Evolutionary conservation across 306 rosid species (phyloP).

Genomic region (Rosa lucieae): DNA sequence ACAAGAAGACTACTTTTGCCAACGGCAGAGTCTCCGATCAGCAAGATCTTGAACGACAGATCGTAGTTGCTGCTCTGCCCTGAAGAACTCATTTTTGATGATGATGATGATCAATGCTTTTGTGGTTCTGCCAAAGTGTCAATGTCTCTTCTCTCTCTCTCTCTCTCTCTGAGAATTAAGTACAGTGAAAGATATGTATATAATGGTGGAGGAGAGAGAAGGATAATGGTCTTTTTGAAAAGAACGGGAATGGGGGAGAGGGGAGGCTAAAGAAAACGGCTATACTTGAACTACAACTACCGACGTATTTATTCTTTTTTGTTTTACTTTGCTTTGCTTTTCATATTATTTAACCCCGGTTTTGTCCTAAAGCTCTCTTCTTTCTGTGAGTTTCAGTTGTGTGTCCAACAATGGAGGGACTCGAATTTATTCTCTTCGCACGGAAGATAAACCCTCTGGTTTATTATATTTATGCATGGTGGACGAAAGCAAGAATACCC

Average conservation of each 20-base stretch:
- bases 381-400: conserved; percentile 20
- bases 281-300: conserved; percentile 38
- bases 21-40: conserved; percentile 97
- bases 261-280: conserved; percentile 60
- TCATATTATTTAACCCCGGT: background rate
- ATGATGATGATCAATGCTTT: conserved; percentile 35
- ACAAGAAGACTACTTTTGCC: conserved; percentile 92
- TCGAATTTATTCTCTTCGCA: conserved; percentile 26
- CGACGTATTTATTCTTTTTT: conserved; percentile 49
- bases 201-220: conserved; percentile 3
- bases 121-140: conserved; percentile 4
- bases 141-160: conserved; percentile 14
- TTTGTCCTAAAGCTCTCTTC: conserved; percentile 20
- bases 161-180: conserved; percentile 27
- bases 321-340: conserved; percentile 21
- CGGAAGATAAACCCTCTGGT: background rate
- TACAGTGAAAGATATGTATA: conserved; percentile 30
- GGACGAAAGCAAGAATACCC: background rate
- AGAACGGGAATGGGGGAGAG: conserved; percentile 32
- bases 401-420: conserved; percentile 29
- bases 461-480: conserved; percentile 9
- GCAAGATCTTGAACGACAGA: conserved; percentile 91
- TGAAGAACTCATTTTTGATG: conserved; percentile 69
- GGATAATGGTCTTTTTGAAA: conserved; percentile 15
- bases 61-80: conserved; percentile 76